A percentile compares a stretch with the other conserved stretches of the same genome.
Conservation (phyloP, 345 rosid genomes). For the Orychophragmus violaceus region DNA sequence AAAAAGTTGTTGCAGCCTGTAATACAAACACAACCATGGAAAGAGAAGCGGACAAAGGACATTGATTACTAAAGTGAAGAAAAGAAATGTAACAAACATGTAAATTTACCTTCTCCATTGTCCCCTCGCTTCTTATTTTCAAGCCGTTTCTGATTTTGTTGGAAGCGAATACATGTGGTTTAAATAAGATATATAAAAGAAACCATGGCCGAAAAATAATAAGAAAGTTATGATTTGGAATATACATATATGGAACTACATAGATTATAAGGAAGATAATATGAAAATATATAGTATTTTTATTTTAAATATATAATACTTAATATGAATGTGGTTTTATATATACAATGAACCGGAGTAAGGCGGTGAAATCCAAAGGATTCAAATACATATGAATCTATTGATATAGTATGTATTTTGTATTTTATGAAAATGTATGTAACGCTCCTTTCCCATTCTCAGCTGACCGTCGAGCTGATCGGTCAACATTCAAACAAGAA, state of each 20-base stretch:
- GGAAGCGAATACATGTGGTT: not conserved
- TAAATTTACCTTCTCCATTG: slow-evolving; percentile 11
- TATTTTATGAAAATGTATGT: not conserved
- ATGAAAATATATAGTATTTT: not conserved
- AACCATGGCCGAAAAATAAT: not conserved
- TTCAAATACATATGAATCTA: not conserved
- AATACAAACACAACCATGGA: too few relatives aligned
- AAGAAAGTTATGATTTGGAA: not conserved
- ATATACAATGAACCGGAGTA: too few relatives aligned
- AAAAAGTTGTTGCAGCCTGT: too few relatives aligned
- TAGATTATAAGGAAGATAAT: not conserved
- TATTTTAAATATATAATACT: not conserved
- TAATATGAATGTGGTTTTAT: not conserved
- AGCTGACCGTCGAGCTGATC: too few relatives aligned
- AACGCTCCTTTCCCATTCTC: too few relatives aligned
- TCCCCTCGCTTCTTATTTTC: not conserved
- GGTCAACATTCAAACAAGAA: too few relatives aligned
- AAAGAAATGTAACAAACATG: not conserved
- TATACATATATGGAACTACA: not conserved
- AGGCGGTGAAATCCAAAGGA: too few relatives aligned
- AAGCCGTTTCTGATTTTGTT: not conserved
- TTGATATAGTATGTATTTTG: not conserved
- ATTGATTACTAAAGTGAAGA: too few relatives aligned
- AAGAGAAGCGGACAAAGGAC: too few relatives aligned
- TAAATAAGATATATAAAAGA: not conserved